Evolutionary conservation across 148 eudicot genomes (phyloP), one percentile per base, ranked within the genome.

Genomic region (Dysphania ambrosioides): DNA sequence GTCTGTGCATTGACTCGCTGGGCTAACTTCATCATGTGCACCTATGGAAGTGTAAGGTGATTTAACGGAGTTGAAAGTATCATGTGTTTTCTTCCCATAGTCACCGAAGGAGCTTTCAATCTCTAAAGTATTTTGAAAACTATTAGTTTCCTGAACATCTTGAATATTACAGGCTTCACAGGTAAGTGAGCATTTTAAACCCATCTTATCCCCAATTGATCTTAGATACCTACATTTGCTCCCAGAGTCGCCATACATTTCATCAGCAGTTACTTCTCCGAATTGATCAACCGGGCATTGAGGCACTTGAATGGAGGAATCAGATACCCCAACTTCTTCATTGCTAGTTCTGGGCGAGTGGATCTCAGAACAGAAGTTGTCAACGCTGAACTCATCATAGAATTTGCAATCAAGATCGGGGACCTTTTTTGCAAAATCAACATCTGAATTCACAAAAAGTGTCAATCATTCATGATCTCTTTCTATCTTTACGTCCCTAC

Each of bases 371-470:
- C 75, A 55, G 13, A 82, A 79, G 67, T 74, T 78, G 75, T 79
- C 77, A 11, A 72, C 63, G 73, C 66, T 85, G 49, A 77, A 77
- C 63, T 76, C 85, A 62, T 83, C 84, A 63, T 77, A 77, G 75
- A 87, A 84, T 62, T 72, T 75, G 66, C 72, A 79, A 71, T 86
- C 90, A 35, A 83, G 60, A 71, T 82, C 77, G 44, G 87, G 68
- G 31, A 85, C 80, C 77, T 77, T 82, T 59, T 85, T 81, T 5
- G 77, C 58, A 73, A 80, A 83, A 75, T 84, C 90, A 79, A 80
- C 70, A 82, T 81, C 90, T 84, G 85, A 34, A 70, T 64, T 19
- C 56, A 60, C 60, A 76, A 74, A 49, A 58, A 44, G 26, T 13
- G 38, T 40, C 34, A 76, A 60, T 64, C 62, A 51, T 44, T 49